Conservation (phyloP, 805 yeast genomes). For the Starmerella davenportii region DNA sequence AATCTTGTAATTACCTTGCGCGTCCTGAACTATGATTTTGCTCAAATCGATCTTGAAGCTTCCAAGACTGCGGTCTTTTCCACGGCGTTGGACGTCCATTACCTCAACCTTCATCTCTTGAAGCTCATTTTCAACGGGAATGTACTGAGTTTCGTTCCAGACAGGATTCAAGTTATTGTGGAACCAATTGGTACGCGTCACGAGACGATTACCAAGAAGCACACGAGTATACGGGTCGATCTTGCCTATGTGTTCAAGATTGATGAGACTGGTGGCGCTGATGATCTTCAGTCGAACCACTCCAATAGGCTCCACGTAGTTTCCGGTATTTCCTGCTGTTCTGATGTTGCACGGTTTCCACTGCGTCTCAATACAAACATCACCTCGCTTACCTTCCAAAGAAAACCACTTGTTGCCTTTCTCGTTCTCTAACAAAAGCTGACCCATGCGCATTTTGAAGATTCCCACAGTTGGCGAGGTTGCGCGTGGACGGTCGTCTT, state of each 20-base stretch:
- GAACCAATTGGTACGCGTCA: constrained; percentile 55
- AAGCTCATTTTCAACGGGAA: constrained; percentile 65
- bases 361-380: constrained; percentile 43
- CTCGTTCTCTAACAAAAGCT: constrained; percentile 58
- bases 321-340: constrained; percentile 46
- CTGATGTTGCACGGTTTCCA: constrained; percentile 78
- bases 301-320: constrained; percentile 90
- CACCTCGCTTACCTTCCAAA: constrained; percentile 48
- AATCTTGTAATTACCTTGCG: constrained; percentile 45
- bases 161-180: constrained; percentile 59
- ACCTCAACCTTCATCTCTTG: constrained; percentile 73
- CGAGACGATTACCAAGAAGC: constrained; percentile 55
- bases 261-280: constrained; percentile 56
- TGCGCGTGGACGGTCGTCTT: constrained; percentile 41
- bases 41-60: constrained; percentile 50
- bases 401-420: constrained; percentile 67
- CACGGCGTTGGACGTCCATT: constrained; percentile 69
- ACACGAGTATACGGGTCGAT: constrained; percentile 83
- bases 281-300: constrained; percentile 54
- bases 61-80: constrained; percentile 80
- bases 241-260: constrained; percentile 75
- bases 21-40: constrained; percentile 45
- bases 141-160: constrained; percentile 68
- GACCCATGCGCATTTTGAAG: constrained; percentile 33
- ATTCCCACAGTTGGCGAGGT: constrained; percentile 39